Evolutionary conservation across 1,284 basidiomycete species (phyloP).

Genomic region (Volvariella volvacea): DNA sequence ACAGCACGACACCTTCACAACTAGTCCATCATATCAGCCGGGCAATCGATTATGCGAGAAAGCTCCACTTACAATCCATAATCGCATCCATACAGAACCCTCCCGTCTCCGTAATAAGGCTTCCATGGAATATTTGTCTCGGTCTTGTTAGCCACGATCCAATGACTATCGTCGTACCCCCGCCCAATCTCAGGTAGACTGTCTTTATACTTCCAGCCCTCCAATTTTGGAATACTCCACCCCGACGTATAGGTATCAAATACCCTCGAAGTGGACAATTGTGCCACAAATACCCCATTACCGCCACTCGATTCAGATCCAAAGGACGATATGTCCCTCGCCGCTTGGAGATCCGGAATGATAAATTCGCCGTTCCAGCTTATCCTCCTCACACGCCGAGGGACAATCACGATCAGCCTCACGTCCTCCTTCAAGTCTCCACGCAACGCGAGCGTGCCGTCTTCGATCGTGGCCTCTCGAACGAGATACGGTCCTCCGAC

Average conservation of each 20-base stretch:
- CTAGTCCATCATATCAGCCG: constrained; percentile 25
- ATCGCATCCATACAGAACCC: constrained; percentile 73
- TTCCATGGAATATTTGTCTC: constrained; percentile 64
- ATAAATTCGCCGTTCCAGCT: constrained; percentile 66
- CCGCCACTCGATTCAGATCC: constrained; percentile 21
- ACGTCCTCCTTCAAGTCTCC: constrained; percentile 43
- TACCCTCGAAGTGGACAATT: constrained; percentile 11
- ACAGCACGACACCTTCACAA: constrained; percentile 73
- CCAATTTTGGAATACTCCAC: constrained; percentile 30
- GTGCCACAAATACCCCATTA: constrained; percentile 34
- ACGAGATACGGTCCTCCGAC: constrained; percentile 54
- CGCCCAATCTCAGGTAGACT: constrained; percentile 61
- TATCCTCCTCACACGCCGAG: constrained; percentile 40
- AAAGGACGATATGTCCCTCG: constrained; percentile 14
- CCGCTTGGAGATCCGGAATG: constrained; percentile 23
- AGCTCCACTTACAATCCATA: constrained; percentile 64
- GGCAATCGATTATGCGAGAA: not conserved
- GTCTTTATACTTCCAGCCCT: constrained; percentile 63
- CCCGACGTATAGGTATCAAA: constrained; percentile 8
- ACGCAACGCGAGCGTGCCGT: constrained; percentile 29
- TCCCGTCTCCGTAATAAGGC: constrained; percentile 64
- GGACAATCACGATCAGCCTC: constrained; percentile 45
- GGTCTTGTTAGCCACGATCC: constrained; percentile 62
- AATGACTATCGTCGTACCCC: constrained; percentile 52
- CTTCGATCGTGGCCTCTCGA: constrained; percentile 35